phyloP scores from a whole-genome alignment of 1,139 yeast genomes.

The Diutina scorzettiae region DNA sequence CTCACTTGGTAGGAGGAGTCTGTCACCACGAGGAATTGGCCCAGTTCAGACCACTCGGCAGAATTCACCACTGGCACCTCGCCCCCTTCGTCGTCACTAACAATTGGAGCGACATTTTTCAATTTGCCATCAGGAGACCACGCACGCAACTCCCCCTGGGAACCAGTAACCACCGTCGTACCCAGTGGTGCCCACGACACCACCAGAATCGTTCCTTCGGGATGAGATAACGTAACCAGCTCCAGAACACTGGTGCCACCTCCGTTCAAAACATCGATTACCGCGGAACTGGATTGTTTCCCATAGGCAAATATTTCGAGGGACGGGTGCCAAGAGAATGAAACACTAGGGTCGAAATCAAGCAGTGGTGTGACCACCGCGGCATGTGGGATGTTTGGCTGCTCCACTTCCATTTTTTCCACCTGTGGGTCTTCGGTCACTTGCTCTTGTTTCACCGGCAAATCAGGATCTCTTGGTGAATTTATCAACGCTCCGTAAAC shows the following conservation, averaged over 20 bases:
- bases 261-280: conserved; percentile 21
- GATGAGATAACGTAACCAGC: conserved; percentile 22
- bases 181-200: conserved; percentile 61
- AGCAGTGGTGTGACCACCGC: conserved; percentile 15
- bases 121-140: conserved; percentile 62
- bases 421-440: conserved; percentile 8
- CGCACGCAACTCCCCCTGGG: conserved; percentile 53
- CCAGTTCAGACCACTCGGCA: conserved; percentile 25
- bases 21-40: conserved; percentile 23
- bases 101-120: conserved; percentile 38
- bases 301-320: conserved; percentile 29
- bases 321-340: conserved; percentile 30
- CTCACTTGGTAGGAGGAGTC: conserved; percentile 23
- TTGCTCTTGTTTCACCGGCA: background rate
- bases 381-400: conserved; percentile 15
- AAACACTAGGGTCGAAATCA: conserved; percentile 18
- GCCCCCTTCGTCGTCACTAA: conserved; percentile 22
- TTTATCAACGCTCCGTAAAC: background rate
- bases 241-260: conserved; percentile 20
- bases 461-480: background rate
- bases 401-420: conserved; percentile 11
- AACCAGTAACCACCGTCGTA: conserved; percentile 41
- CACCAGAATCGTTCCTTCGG: conserved; percentile 14
- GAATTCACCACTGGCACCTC: conserved; percentile 9
- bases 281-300: conserved; percentile 22